Percentiles rank a stretch among this genome's conserved stretches.
phyloP scores from a whole-genome alignment of 495 filamentous ascomycete species.

The Durotheca rogersii region DNA sequence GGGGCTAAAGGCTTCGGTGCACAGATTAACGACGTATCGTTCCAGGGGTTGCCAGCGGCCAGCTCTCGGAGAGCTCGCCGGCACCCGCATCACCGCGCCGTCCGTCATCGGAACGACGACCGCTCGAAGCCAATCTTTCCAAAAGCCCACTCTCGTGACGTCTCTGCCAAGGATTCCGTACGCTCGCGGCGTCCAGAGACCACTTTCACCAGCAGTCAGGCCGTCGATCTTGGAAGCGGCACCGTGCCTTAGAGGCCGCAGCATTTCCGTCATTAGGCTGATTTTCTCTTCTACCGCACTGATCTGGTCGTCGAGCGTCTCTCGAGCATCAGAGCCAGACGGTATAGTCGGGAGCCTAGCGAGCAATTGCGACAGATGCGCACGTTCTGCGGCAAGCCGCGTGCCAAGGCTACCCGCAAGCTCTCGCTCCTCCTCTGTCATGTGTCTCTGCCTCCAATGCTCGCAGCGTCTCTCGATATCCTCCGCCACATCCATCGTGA shows the following conservation, averaged over 20 bases:
- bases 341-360: constrained; percentile 75
- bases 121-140: constrained; percentile 98
- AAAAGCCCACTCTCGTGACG: constrained; percentile 80
- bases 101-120: constrained; percentile 93
- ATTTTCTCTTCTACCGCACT: constrained; percentile 97
- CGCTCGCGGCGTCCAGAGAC: constrained; percentile 92
- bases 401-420: constrained; percentile 90
- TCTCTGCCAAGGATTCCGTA: constrained; percentile 93
- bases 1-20: constrained; percentile 89
- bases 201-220: constrained; percentile 91
- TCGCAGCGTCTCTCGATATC: constrained; percentile 90
- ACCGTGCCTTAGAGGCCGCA: constrained; percentile 88
- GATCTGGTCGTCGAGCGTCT: constrained; percentile 88
- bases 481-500: constrained; percentile 77
- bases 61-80: constrained; percentile 83
- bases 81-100: constrained; percentile 76
- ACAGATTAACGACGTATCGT: constrained; percentile 96
- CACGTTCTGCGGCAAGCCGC: constrained; percentile 82
- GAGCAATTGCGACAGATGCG: constrained; percentile 83
- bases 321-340: constrained; percentile 78
- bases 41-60: constrained; percentile 97
- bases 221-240: constrained; percentile 97
- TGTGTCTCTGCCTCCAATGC: constrained; percentile 89
- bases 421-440: constrained; percentile 94
- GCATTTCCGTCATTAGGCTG: constrained; percentile 89